Conservation (phyloP, 2,329 filamentous ascomycete genomes). For the Mycogone perniciosa region DNA sequence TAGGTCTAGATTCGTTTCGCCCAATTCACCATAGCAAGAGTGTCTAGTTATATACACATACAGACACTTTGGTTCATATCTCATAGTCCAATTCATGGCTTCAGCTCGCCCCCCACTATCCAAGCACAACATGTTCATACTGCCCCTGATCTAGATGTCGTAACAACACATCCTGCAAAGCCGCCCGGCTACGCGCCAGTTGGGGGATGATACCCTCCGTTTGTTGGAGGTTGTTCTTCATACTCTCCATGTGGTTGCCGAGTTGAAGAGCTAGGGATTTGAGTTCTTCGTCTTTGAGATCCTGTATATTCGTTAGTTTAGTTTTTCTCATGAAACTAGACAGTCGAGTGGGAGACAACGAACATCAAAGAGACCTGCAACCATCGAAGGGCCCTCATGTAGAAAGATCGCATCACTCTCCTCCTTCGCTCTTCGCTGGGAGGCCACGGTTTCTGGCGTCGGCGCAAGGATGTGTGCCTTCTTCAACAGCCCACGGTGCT, state of each 20-base stretch:
- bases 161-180: constrained; percentile 43
- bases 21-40: too few relatives aligned
- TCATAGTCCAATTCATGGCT: neutral
- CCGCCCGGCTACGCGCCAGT: constrained; percentile 41
- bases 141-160: constrained; percentile 37
- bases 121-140: constrained; percentile 45
- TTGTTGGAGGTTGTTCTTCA: constrained; percentile 48
- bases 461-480: constrained; percentile 47
- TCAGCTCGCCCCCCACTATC: constrained; percentile 12
- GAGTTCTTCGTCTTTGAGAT: constrained; percentile 34
- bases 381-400: neutral
- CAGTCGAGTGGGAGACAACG: neutral
- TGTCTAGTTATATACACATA: neutral
- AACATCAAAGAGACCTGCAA: constrained; percentile 15
- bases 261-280: constrained; percentile 42
- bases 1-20: too few relatives aligned
- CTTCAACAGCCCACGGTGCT: constrained; percentile 43
- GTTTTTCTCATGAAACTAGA: neutral
- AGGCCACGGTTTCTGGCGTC: constrained; percentile 19
- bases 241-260: constrained; percentile 50
- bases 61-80: neutral
- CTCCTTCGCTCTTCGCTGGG: constrained; percentile 2
- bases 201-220: constrained; percentile 46
- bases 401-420: constrained; percentile 8
- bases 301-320: constrained; percentile 20